Conservation (phyloP, 2,329 filamentous ascomycete species). For the Aspergillus jensenii region DNA sequence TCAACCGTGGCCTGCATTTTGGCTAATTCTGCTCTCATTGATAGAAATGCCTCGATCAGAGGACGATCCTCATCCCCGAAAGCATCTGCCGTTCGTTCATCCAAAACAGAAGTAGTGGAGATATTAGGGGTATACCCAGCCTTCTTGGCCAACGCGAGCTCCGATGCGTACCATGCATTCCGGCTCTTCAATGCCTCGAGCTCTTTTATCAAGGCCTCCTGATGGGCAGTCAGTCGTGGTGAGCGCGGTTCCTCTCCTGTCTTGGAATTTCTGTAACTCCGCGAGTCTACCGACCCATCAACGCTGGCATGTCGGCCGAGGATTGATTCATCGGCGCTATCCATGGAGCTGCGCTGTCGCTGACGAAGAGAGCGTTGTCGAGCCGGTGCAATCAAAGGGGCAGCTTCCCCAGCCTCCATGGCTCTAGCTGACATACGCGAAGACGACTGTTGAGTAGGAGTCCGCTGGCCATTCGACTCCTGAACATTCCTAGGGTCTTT, state of each 20-base stretch:
- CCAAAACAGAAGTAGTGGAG: constrained; percentile 69
- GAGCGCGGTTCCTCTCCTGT: constrained; percentile 46
- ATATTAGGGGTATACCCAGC: constrained; percentile 77
- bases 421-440: constrained; percentile 44
- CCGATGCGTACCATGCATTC: constrained; percentile 96
- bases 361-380: constrained; percentile 56
- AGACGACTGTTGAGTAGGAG: constrained; percentile 55
- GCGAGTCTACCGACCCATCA: constrained; percentile 42
- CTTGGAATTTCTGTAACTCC: constrained; percentile 41
- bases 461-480: constrained; percentile 61
- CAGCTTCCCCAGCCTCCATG: constrained; percentile 48
- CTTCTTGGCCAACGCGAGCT: constrained; percentile 87
- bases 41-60: constrained; percentile 84
- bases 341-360: constrained; percentile 65
- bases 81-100: constrained; percentile 72
- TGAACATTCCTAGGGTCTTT: constrained; percentile 38
- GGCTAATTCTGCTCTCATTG: constrained; percentile 84
- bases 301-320: constrained; percentile 42
- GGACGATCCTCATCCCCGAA: constrained; percentile 92
- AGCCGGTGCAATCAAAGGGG: constrained; percentile 44
- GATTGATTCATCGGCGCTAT: constrained; percentile 63
- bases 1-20: constrained; percentile 91
- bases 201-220: constrained; percentile 75
- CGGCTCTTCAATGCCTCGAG: constrained; percentile 79
- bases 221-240: constrained; percentile 45